Percentiles rank a stretch among this genome's conserved stretches.
These are phyloP conservation scores for Claviceps pusilla DNA, from an alignment of 2,329 filamentous ascomycete species.

Conservation along the genomic window DNA sequence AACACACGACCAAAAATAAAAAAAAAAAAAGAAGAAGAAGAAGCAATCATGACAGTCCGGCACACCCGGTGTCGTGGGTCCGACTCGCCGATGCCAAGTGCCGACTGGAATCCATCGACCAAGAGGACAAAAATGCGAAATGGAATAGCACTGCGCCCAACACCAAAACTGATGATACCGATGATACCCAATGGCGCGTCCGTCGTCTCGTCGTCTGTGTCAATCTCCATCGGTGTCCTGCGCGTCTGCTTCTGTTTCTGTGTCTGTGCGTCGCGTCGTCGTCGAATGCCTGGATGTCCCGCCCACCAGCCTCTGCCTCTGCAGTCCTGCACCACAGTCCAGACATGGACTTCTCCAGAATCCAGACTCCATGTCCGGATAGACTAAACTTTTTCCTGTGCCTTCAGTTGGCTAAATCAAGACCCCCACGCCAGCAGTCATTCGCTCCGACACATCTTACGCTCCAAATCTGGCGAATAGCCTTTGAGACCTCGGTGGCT, in stretches of 20 bases:
- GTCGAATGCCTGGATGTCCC: too few relatives aligned
- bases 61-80: neutral
- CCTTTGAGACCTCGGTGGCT: neutral
- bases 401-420: neutral
- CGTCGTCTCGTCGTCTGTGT: too few relatives aligned
- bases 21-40: neutral
- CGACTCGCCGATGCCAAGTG: neutral
- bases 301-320: too few relatives aligned
- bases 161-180: neutral
- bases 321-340: too few relatives aligned
- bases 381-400: neutral
- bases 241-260: too few relatives aligned
- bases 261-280: too few relatives aligned
- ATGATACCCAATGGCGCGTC: neutral
- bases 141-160: neutral
- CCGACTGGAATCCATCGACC: neutral
- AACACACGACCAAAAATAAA: neutral
- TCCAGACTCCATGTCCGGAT: neutral
- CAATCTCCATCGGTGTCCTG: too few relatives aligned
- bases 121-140: neutral
- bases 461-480: neutral
- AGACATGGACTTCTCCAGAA: neutral
- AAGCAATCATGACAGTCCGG: neutral
- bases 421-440: neutral
- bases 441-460: neutral